These are phyloP conservation scores for Ceratobasidium theobromae DNA, from an alignment of 1,284 basidiomycete genomes.

Conservation along the genomic window DNA sequence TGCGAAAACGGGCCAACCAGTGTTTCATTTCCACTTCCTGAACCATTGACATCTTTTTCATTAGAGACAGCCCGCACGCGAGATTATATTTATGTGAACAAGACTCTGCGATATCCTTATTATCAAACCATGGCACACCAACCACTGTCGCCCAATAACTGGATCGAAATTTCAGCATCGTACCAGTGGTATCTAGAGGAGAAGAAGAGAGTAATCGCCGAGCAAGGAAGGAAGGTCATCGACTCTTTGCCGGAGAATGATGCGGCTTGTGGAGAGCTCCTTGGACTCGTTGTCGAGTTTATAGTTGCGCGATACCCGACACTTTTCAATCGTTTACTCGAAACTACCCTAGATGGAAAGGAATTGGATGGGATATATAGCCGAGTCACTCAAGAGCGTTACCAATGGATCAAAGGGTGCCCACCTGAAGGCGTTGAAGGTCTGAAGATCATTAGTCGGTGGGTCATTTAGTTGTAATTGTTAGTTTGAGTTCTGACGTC, in stretches of 20 bases:
- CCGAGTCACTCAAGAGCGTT: slow-evolving; percentile 43
- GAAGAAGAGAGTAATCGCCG: slow-evolving; percentile 45
- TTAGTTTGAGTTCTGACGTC: not conserved
- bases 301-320: slow-evolving; percentile 48
- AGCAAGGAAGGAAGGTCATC: slow-evolving; percentile 45
- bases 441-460: slow-evolving; percentile 42
- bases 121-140: slow-evolving; percentile 49
- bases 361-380: slow-evolving; percentile 43
- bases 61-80: slow-evolving; percentile 42
- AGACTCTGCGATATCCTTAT: slow-evolving; percentile 45
- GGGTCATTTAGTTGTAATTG: slow-evolving; percentile 2
- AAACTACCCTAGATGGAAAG: slow-evolving; percentile 21
- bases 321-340: slow-evolving; percentile 41
- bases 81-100: slow-evolving; percentile 47
- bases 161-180: slow-evolving; percentile 50
- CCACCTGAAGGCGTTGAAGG: slow-evolving; percentile 42
- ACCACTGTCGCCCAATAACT: slow-evolving; percentile 48
- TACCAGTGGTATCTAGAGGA: slow-evolving; percentile 47
- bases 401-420: slow-evolving; percentile 18
- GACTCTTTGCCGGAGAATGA: slow-evolving; percentile 48
- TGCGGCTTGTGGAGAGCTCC: slow-evolving; percentile 45
- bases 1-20: not conserved
- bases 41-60: slow-evolving; percentile 42
- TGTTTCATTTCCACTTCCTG: slow-evolving; percentile 40
- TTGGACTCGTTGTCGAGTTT: slow-evolving; percentile 46